These are phyloP conservation scores for Fusarium citri DNA, from an alignment of 2,329 filamentous ascomycete genomes.

Conservation along the genomic window DNA sequence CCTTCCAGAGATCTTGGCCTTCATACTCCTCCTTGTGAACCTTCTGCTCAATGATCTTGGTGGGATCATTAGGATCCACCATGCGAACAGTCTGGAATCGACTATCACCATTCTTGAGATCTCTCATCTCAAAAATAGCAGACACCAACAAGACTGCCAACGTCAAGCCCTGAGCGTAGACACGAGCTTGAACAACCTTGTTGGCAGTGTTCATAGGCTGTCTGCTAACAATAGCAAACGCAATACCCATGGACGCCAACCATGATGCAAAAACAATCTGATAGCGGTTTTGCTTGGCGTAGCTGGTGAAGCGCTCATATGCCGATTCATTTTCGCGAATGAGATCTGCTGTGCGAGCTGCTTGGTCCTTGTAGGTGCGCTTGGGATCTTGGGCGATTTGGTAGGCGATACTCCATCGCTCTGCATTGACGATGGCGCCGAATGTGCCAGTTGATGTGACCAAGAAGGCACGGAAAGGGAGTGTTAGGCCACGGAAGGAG, in stretches of 20 bases:
- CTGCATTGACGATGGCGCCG: conserved; percentile 86
- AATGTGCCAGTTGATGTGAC: conserved; percentile 86
- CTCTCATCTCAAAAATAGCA: conserved; percentile 82
- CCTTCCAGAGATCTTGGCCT: conserved; percentile 93
- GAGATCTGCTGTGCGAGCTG: conserved; percentile 66
- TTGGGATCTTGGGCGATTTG: conserved; percentile 77
- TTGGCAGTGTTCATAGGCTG: conserved; percentile 80
- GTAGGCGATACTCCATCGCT: conserved; percentile 73
- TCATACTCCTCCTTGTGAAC: conserved; percentile 88
- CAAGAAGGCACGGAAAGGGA: conserved; percentile 93
- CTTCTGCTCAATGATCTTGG: conserved; percentile 88
- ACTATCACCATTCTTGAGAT: conserved; percentile 80
- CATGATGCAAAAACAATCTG: conserved; percentile 86
- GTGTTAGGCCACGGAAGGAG: conserved; percentile 81
- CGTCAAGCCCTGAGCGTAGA: conserved; percentile 92
- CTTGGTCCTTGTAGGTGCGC: conserved; percentile 72
- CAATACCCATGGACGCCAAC: conserved; percentile 83
- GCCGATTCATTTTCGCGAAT: conserved; percentile 66
- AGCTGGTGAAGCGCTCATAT: conserved; percentile 73
- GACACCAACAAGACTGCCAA: conserved; percentile 84
- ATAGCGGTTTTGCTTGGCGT: conserved; percentile 85
- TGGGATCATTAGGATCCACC: conserved; percentile 82
- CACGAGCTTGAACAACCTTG: conserved; percentile 93
- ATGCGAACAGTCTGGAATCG: conserved; percentile 88
- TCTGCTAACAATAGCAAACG: conserved; percentile 80